Evolutionary conservation across 148 eudicot genomes (phyloP), one percentile per base, ranked within the genome.

Genomic region (Vaccinium vitisidaea): DNA sequence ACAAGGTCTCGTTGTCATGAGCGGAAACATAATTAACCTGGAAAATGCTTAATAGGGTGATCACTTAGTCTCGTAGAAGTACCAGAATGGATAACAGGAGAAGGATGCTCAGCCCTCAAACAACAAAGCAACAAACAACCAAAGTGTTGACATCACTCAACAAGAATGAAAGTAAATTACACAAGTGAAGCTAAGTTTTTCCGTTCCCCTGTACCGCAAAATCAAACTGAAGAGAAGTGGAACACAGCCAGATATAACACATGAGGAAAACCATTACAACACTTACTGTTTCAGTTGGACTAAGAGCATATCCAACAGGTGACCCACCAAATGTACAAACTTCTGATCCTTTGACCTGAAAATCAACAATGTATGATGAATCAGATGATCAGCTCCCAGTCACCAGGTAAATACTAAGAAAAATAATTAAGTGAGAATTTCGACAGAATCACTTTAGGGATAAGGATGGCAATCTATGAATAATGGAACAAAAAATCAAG

Each of bases 11-110:
- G 77, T 95, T 97, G 89, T 97, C 99, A 90, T 97, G 98, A 90
- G 99, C 99, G 56, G 99, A 97, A 69, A 91, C 96, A 88, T 97
- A 97, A 87, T 97, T 97, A 78, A 97, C 87, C 99, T 95, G 90
- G 84, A 84, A 80, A 91, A 87, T 6, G 61, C 21, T 7, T 27
- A 61, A 43, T 13, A 83, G 56, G 39, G 18, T 63, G 15, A 54
- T 36, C 63, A 58, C 10, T 25, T 25, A 39, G 4, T 61, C 12
- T 55, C 46, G 30, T 36, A 11, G 21, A 71, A 67, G 43, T n/a
- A 52, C 32, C 18, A 46, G 71, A 36, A 77, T 59, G 11, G 32
- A 74, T 18, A 81, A 49, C 18, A 36, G 21, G 39, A 55, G n/a
- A 25, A 18, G 19, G 15, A 85, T 75, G 55, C 55, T 70, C 82